Conservation (phyloP, 495 filamentous ascomycete species). For the Aspergillus mulundensis region DNA sequence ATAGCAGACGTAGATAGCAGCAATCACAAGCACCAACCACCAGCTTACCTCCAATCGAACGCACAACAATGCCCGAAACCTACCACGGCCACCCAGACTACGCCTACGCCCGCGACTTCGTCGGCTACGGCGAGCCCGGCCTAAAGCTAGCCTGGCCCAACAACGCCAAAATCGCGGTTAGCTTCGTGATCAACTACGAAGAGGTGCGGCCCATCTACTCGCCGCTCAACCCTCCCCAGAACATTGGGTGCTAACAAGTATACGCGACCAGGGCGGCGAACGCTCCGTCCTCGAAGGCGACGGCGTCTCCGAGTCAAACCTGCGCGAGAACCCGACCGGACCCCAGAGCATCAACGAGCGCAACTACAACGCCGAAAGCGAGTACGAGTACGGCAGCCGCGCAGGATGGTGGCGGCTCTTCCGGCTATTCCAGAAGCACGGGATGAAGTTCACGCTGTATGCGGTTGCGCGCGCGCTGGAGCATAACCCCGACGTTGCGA, state of each 20-base stretch:
- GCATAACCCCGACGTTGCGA: conserved; percentile 3
- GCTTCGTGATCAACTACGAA: conserved; percentile 11
- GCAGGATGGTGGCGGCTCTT: conserved; percentile 7
- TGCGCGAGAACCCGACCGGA: background rate
- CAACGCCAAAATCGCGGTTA: conserved; percentile 7
- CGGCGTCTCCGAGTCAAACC: conserved; percentile 1
- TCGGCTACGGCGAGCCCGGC: conserved; percentile 6
- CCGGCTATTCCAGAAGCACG: background rate
- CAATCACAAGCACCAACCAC: background rate
- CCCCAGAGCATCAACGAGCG: conserved; percentile 6
- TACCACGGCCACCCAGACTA: conserved; percentile 13
- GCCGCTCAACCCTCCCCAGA: too few relatives aligned
- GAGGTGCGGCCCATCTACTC: background rate
- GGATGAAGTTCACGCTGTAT: conserved; percentile 5
- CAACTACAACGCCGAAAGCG: conserved; percentile 1
- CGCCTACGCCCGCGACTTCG: conserved; percentile 13
- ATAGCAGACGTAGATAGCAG: too few relatives aligned
- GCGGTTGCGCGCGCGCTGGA: conserved; percentile 4
- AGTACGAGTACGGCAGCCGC: conserved; percentile 9
- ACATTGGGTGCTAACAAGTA: too few relatives aligned
- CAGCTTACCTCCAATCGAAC: background rate
- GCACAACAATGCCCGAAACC: conserved; percentile 10
- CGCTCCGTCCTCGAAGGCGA: conserved; percentile 9
- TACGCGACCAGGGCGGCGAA: conserved; percentile 3
- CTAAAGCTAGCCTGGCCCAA: conserved; percentile 1